Base-by-base conservation (phyloP, 2,329 filamentous ascomycete genomes). In the Exophiala oligosperma region DNA sequence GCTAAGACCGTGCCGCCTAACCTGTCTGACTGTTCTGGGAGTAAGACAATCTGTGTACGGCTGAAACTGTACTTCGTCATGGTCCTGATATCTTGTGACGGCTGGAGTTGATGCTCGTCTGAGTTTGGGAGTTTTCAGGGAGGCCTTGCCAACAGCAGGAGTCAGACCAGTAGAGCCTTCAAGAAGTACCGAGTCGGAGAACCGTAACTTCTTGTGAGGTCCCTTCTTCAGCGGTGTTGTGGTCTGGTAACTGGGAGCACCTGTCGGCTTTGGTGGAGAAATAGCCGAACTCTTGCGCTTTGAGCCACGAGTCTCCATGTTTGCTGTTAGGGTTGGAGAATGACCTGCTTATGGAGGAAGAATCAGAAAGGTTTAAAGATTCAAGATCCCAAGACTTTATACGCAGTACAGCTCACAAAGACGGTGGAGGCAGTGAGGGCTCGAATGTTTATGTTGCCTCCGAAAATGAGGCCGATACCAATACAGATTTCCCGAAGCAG, bases 1-100 rank as follows among this genome's bases (percentile, higher is more conserved):
- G 55, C 77, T 79, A 48, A 80, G 63, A 3, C 77, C 74, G 52
- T 74, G 70, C 11, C 78, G 73, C 32, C 71, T 67, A 46, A 80
- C 74, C 35, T 76, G 72, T 38, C 78, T 70, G 59, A 74, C 73
- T 1, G 73, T 73, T 21, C 78, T 69, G 4, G 68, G 64, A 51
- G 78, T 75, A 23, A 80, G 63, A 2, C 74, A 71, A 56, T 79
- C 74, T 11, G 73, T 71, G 40, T 78, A 65, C 12, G 78, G 76
- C 7, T 74, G 73, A 54, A 79, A 80, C 50, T 79, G 76, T 3
- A 78, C 52, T n/a, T 72, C 68, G 7, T 68, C 68, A 26, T 71
- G 63, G 14, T 56, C 55, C 57, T 62, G 69, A 47, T 51, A 40
- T 41, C 72, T 70, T 3, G 70, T 72, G 29, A 62, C 59, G 48